These are phyloP conservation scores for Beta lomatogona DNA, from an alignment of 179 eudicot species.

Conservation along the genomic window DNA sequence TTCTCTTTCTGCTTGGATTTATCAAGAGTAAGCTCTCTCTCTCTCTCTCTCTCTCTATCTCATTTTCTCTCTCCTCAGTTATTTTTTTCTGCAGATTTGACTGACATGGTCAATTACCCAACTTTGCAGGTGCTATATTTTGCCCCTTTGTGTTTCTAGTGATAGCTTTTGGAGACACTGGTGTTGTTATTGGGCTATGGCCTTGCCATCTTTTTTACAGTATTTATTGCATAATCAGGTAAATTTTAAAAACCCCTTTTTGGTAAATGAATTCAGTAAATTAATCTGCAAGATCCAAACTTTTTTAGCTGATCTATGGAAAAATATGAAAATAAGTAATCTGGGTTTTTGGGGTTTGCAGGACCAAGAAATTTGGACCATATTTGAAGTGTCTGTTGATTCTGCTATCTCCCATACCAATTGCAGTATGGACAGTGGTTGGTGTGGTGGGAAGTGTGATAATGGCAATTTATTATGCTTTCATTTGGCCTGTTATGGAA, in stretches of 20 bases:
- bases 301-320: not conserved
- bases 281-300: constrained; percentile 16
- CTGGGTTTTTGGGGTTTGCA: constrained; percentile 15
- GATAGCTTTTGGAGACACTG: constrained; percentile 39
- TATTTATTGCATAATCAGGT: constrained; percentile 39
- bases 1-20: constrained; percentile 30
- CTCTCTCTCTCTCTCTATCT: not conserved
- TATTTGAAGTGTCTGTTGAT: constrained; percentile 31
- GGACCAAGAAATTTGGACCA: constrained; percentile 41
- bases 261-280: not conserved
- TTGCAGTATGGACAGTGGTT: constrained; percentile 40
- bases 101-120: not conserved
- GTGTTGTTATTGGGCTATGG: constrained; percentile 37
- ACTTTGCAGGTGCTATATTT: constrained; percentile 39
- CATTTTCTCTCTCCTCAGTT: not conserved
- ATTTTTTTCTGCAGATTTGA: not conserved
- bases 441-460: constrained; percentile 38
- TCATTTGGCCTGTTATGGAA: constrained; percentile 40
- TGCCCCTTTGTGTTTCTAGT: constrained; percentile 37
- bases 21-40: constrained; percentile 29
- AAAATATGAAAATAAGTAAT: no score
- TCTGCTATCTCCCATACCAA: constrained; percentile 35
- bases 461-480: constrained; percentile 39
- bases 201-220: constrained; percentile 42
- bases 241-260: no score